Percentiles rank a stretch among this genome's conserved stretches.
Conservation (phyloP, 495 filamentous ascomycete species). For the Parachaetomium inaequale region DNA sequence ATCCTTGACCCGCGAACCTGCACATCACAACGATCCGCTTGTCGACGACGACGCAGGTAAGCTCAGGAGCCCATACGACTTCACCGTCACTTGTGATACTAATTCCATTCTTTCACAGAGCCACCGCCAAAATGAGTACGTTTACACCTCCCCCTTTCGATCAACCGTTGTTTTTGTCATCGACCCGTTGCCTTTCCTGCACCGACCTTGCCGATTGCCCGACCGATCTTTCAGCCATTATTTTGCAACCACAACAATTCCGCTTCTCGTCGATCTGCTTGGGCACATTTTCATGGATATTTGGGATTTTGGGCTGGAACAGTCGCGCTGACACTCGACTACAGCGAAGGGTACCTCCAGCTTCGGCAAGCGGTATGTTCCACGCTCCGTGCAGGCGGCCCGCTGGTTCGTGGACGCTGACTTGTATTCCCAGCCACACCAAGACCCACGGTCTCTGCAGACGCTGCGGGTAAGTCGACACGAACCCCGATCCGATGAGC, state of each 20-base stretch:
- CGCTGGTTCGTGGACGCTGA: constrained; percentile 18
- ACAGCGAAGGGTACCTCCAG: constrained; percentile 87
- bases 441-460: constrained; percentile 99
- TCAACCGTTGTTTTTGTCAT: neutral
- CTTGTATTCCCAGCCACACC: constrained; percentile 64
- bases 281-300: neutral
- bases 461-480: constrained; percentile 84
- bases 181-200: neutral
- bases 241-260: neutral
- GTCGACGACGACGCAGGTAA: constrained; percentile 38
- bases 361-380: constrained; percentile 77
- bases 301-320: neutral
- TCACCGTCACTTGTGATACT: constrained; percentile 15
- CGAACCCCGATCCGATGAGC: constrained; percentile 12
- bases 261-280: neutral
- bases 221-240: neutral
- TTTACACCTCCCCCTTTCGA: constrained; percentile 19
- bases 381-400: neutral
- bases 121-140: constrained; percentile 45
- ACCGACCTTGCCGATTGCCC: constrained; percentile 7
- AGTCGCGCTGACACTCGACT: constrained; percentile 33
- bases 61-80: constrained; percentile 2
- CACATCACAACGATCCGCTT: constrained; percentile 30
- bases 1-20: constrained; percentile 30
- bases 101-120: constrained; percentile 22